A percentile compares a stretch with the other conserved stretches of the same genome.
phyloP scores from a whole-genome alignment of 306 rosid species.

The Fagus sylvatica region DNA sequence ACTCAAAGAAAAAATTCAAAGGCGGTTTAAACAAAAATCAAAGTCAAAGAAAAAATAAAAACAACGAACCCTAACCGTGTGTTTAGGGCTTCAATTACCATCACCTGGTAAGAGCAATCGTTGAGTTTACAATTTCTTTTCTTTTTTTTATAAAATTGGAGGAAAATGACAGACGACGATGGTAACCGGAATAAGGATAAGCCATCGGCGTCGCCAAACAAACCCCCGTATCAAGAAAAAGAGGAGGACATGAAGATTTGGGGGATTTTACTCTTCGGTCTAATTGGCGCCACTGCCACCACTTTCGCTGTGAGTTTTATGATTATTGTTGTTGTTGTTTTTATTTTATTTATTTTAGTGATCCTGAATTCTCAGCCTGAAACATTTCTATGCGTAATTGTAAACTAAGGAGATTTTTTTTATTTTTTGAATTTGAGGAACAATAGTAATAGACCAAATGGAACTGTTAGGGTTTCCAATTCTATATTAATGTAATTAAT shows the following conservation, averaged over 20 bases:
- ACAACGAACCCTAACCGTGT: conserved; percentile 29
- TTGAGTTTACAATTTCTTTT: conserved; percentile 4
- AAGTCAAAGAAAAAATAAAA: neutral
- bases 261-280: conserved; percentile 77
- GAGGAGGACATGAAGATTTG: conserved; percentile 54
- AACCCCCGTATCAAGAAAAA: conserved; percentile 33
- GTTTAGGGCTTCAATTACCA: conserved; percentile 30
- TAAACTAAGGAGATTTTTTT: neutral
- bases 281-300: conserved; percentile 87
- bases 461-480: neutral
- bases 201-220: conserved; percentile 35
- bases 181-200: conserved; percentile 36
- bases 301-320: conserved; percentile 70
- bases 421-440: neutral
- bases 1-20: neutral
- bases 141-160: conserved; percentile 2
- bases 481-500: neutral
- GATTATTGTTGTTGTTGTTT: neutral
- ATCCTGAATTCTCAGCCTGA: neutral
- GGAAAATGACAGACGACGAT: conserved; percentile 50
- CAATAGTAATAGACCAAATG: neutral
- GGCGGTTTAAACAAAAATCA: conserved; percentile 6
- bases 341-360: neutral
- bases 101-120: conserved; percentile 15
- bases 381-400: neutral